A percentile compares a stretch with the other conserved stretches of the same genome.
phyloP scores from a whole-genome alignment of 2,329 filamentous ascomycete genomes.

The Allantophomopsis lycopodina region DNA sequence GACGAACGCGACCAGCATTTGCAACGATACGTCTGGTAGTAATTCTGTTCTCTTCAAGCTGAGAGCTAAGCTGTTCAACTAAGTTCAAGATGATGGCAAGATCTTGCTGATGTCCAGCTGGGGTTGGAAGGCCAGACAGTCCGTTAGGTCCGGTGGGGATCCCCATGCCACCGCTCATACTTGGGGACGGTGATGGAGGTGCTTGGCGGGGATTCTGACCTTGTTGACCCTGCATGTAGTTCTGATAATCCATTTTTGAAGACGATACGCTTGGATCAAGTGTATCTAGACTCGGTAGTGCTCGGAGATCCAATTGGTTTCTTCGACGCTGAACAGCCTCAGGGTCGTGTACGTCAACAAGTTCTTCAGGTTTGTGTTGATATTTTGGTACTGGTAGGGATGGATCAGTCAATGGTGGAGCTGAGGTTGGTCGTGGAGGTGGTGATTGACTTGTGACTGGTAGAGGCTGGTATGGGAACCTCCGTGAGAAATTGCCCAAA shows the following conservation, averaged over 20 bases:
- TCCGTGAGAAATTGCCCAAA: no score
- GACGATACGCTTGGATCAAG: no score
- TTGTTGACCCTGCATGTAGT: slow-evolving; percentile 6
- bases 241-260: slow-evolving; percentile 9
- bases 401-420: no score
- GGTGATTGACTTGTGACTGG: no score
- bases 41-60: slow-evolving; percentile 45
- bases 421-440: no score
- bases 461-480: no score
- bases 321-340: no score
- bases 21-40: slow-evolving; percentile 50
- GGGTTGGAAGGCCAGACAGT: slow-evolving; percentile 30
- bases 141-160: slow-evolving; percentile 17
- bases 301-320: no score
- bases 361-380: no score
- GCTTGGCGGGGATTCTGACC: slow-evolving; percentile 10
- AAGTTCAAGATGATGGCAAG: slow-evolving; percentile 55
- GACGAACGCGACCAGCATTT: slow-evolving; percentile 47
- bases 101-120: slow-evolving; percentile 55
- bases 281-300: no score
- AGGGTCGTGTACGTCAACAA: no score
- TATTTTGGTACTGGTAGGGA: no score
- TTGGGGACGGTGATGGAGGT: slow-evolving; percentile 17
- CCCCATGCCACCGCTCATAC: slow-evolving; percentile 19
- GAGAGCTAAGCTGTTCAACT: slow-evolving; percentile 52